These are phyloP conservation scores for Chaetomium strumarium DNA, from an alignment of 2,329 filamentous ascomycete genomes.

Conservation along the genomic window DNA sequence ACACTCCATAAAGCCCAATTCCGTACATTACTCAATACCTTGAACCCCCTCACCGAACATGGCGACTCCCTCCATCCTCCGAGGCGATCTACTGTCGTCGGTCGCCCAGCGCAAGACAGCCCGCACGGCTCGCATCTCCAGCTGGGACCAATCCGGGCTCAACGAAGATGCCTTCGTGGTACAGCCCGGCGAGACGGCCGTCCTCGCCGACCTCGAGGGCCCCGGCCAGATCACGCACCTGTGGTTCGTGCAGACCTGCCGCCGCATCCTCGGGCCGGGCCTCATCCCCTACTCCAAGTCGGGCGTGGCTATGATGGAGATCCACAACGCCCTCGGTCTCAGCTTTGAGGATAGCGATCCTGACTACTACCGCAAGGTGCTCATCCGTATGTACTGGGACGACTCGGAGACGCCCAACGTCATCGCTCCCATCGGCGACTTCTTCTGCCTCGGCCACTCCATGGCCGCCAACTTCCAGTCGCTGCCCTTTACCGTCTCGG, in stretches of 20 bases:
- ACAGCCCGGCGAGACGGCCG: slow-evolving; percentile 3
- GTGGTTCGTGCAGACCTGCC: slow-evolving; percentile 3
- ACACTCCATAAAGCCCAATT: too few species aligned
- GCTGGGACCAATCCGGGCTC: slow-evolving; percentile 5
- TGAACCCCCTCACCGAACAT: not conserved
- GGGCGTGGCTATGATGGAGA: slow-evolving; percentile 5
- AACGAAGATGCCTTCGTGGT: slow-evolving; percentile 6
- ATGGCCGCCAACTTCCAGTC: slow-evolving; percentile 6
- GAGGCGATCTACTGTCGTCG: slow-evolving; percentile 4
- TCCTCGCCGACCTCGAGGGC: slow-evolving; percentile 2
- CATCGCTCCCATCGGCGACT: not conserved
- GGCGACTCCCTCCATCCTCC: not conserved
- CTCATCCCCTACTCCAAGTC: slow-evolving; percentile 6
- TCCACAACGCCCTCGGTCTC: slow-evolving; percentile 4
- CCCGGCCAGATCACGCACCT: slow-evolving; percentile 3
- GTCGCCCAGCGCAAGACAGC: slow-evolving; percentile 3
- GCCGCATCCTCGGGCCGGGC: slow-evolving; percentile 4
- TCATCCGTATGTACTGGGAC: slow-evolving; percentile 6
- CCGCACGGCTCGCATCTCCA: slow-evolving; percentile 1
- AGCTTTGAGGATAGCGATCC: slow-evolving; percentile 4
- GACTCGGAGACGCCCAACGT: slow-evolving; percentile 2
- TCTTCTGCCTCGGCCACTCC: slow-evolving; percentile 5
- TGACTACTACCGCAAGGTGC: slow-evolving; percentile 4
- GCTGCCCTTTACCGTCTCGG: slow-evolving; percentile 4
- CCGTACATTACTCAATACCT: not conserved